Evolutionary conservation across 129 eudicot species (phyloP), one percentile per base, ranked within the genome.

Genomic region (Flaveria sonorensis): DNA sequence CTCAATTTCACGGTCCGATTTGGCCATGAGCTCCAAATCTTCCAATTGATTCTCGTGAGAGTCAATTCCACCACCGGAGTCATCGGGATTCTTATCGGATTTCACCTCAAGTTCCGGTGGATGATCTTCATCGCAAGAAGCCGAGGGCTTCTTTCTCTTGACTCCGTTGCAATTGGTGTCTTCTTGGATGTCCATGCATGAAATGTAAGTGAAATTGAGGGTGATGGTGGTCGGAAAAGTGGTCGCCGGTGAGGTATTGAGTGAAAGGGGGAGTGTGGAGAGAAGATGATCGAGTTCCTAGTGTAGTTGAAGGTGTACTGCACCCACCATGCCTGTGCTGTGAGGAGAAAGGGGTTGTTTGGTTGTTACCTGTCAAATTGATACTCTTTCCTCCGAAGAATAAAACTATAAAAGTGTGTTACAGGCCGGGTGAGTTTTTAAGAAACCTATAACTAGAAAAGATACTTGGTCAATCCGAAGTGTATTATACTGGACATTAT

Each of bases 101-200:
- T 11, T 61, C 21, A 62, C 74, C 68, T 78, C 16, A 67, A 52
- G 40, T 73, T 71, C 57, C 32, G 66, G 72, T 15, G 80, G 83
- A 56, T 77, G 82, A 60, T 86, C 87, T 72, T 81, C 85, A 55
- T 83, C 88, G 30, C 57, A 81, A 68, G 67, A 40, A 7, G 55
- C 50, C 16, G 78, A 13, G 7, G 73, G 75, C 5, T 32, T 61
- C 19, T 60, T 62, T 20, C 82, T 71, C 82, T 80, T 73, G 40
- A 63, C n/a, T 40, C 45, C 19, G 45, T 59, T 77, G 69, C 68
- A 21, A 2, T 51, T 65, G 47, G 19, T 53, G 39, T 40, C 9
- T 52, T 70, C 76, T 23, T 69, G 83, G 45, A 69, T 75, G 24
- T 66, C 71, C 71, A 66, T 84, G 30, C 77, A 39, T 23, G 53